A percentile compares a stretch with the other conserved stretches of the same genome.
Conservation (phyloP, 1,284 basidiomycete genomes). For the Xerocomus amazonicus region DNA sequence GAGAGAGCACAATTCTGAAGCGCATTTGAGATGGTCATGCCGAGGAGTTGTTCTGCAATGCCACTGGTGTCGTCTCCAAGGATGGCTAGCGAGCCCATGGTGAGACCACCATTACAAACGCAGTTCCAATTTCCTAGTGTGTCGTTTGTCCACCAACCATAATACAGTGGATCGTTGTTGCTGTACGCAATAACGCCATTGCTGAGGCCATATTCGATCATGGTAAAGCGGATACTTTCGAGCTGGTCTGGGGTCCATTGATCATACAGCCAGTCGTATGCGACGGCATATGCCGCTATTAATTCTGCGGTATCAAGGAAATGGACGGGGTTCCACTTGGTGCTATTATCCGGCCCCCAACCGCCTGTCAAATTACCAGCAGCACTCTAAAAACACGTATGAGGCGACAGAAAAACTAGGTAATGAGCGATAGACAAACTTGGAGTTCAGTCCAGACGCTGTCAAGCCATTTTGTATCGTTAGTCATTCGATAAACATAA, state of each 20-base stretch:
- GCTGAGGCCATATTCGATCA: slow-evolving; percentile 77
- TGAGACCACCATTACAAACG: slow-evolving; percentile 91
- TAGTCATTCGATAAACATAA: slow-evolving; percentile 89
- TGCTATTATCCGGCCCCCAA: slow-evolving; percentile 59
- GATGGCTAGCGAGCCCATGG: slow-evolving; percentile 88
- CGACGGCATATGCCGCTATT: slow-evolving; percentile 83
- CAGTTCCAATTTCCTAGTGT: slow-evolving; percentile 95
- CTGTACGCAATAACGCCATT: slow-evolving; percentile 57
- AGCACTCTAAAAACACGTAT: slow-evolving; percentile 53
- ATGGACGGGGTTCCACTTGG: slow-evolving; percentile 81
- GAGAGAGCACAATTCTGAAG: slow-evolving; percentile 73
- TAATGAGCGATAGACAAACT: slow-evolving; percentile 40
- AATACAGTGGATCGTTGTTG: slow-evolving; percentile 36
- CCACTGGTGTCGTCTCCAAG: slow-evolving; percentile 81
- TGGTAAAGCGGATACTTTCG: slow-evolving; percentile 64
- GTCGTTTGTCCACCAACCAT: slow-evolving; percentile 60
- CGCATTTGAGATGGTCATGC: slow-evolving; percentile 71
- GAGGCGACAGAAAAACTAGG: slow-evolving; percentile 12
- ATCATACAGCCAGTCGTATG: slow-evolving; percentile 95
- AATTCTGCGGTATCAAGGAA: slow-evolving; percentile 96
- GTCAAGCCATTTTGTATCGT: slow-evolving; percentile 86
- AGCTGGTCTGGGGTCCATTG: slow-evolving; percentile 77
- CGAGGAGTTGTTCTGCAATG: slow-evolving; percentile 65
- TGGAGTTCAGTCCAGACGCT: slow-evolving; percentile 81
- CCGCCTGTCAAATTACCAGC: slow-evolving; percentile 57